These are phyloP conservation scores for Tagetes patula DNA, from an alignment of 129 eudicot species.

Conservation along the genomic window DNA sequence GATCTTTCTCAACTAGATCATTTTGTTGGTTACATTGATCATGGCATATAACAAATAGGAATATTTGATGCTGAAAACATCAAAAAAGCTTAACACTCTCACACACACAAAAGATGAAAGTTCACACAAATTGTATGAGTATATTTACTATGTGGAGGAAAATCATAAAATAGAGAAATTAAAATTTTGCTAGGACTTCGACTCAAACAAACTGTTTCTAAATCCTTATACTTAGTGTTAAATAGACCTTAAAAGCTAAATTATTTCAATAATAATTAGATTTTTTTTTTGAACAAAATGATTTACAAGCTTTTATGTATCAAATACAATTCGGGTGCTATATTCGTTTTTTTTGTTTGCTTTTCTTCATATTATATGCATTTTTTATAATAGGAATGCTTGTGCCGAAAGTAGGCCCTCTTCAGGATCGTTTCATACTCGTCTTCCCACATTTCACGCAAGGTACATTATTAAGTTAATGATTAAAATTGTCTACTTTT, in stretches of 20 bases:
- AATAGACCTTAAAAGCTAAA: not conserved
- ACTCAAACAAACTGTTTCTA: not conserved
- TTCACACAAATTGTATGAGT: not conserved
- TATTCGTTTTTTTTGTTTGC: not conserved
- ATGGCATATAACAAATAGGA: not conserved
- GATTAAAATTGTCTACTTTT: slow-evolving; percentile 1
- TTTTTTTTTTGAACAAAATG: not conserved
- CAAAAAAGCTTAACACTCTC: not conserved
- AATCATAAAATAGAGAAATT: not conserved
- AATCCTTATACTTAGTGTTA: not conserved
- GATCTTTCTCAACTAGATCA: not conserved
- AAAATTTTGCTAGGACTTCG: not conserved
- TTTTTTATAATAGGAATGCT: slow-evolving; percentile 34
- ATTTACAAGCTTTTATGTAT: slow-evolving; percentile 12
- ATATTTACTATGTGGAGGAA: slow-evolving; percentile 11
- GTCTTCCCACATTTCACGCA: slow-evolving; percentile 82
- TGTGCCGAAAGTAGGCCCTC: slow-evolving; percentile 42
- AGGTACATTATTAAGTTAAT: slow-evolving; percentile 41
- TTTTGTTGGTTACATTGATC: not conserved
- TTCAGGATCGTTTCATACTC: slow-evolving; percentile 52
- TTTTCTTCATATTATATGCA: not conserved
- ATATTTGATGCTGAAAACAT: not conserved
- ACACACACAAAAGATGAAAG: not conserved
- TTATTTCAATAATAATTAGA: not conserved
- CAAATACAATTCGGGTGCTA: not conserved